Conservation (phyloP, 306 rosid species). For the Sicyos edulis region DNA sequence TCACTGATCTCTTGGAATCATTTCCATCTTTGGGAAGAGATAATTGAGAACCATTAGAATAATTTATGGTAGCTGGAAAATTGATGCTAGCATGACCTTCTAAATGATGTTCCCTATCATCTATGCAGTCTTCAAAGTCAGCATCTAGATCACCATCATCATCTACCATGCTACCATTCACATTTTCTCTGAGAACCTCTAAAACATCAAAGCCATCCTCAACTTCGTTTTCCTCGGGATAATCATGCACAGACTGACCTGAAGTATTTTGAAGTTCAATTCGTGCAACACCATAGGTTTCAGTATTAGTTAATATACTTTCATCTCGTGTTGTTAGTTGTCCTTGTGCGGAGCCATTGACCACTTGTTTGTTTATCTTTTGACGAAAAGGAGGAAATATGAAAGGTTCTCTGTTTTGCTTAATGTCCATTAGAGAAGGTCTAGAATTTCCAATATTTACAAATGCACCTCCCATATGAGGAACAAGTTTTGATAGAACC, state of each 20-base stretch:
- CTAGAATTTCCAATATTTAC: constrained; percentile 75
- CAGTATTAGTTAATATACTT: constrained; percentile 24
- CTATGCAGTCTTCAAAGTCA: constrained; percentile 58
- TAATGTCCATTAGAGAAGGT: constrained; percentile 79
- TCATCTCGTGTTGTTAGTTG: constrained; percentile 33
- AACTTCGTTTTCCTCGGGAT: constrained; percentile 56
- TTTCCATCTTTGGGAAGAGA: constrained; percentile 42
- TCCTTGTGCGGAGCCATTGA: constrained; percentile 30
- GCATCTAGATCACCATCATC: constrained; percentile 51
- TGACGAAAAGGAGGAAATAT: constrained; percentile 79
- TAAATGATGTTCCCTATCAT: constrained; percentile 46
- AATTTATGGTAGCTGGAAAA: constrained; percentile 39
- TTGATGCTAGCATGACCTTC: constrained; percentile 37
- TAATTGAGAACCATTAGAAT: constrained; percentile 40
- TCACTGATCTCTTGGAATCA: constrained; percentile 25
- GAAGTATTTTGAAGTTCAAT: constrained; percentile 38
- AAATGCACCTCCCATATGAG: constrained; percentile 96
- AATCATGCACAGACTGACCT: constrained; percentile 41
- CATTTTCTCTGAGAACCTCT: constrained; percentile 48
- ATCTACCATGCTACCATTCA: constrained; percentile 49
- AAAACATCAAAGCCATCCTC: constrained; percentile 69
- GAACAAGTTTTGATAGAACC: constrained; percentile 74
- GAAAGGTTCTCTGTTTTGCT: constrained; percentile 75
- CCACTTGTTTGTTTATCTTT: constrained; percentile 41
- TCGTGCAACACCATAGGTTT: neutral